Base-by-base conservation (phyloP, 345 rosid species). In the Hevea brasiliensis region DNA sequence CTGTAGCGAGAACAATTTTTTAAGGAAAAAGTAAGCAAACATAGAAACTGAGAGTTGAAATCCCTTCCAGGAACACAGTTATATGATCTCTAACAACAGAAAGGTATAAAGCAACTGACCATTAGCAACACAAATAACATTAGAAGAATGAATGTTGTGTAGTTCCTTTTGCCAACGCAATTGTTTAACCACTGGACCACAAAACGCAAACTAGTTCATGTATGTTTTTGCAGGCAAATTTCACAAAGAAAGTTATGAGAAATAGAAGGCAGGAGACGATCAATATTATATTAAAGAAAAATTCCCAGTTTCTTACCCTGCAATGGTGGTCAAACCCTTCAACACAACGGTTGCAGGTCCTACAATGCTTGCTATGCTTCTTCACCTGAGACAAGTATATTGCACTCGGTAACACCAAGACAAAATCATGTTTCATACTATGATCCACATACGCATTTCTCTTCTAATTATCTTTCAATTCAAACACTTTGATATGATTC, bases 311-410 rank as follows among this genome's bases (percentile, higher is more conserved):
- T 4, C 80, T 74, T 85, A 92, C 98, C 84, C 98, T 85, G 88
- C 98, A 95, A 80, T 95, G 99, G 77, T 95, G 99, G 81, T 95
- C 99, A 80, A 95, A 95, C 71, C 99, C 98, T 81, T 95, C 99
- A 45, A 91, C 97, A 81, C 98, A 95, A 6, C 98, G 82, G 82
- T 92, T 89, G 83, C 99, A 95, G 55, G 94, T 82, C 82, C 98
- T 84, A 69, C 99, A 92, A 69, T 95, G 99, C 85, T 95, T 95
- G 86, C 99, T 95, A 69, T 87, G 91, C 65, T 84, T 91, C 84
- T 91, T 92, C 75, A 95, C 99, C 97, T 92, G 70, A 73, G 70
- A 71, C 26, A 68, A 48, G 68, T 29, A 51, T 18, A 23, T 74
- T 35, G 51, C 42, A 48, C 41, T 48, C 65, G 26, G 47, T 23